Conservation (phyloP, 75 land plant species). For the Pinus albicaulis region DNA sequence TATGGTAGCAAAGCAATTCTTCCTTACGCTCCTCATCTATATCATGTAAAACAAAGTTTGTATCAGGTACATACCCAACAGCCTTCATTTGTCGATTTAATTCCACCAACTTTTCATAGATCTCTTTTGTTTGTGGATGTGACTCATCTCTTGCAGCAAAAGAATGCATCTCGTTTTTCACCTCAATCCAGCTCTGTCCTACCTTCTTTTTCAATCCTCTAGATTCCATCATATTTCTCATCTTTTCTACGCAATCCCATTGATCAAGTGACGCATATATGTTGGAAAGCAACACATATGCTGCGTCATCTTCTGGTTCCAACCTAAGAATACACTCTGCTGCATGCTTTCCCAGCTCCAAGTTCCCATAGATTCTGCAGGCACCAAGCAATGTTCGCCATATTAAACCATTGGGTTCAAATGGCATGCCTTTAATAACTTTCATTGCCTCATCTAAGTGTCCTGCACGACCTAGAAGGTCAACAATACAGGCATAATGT, state of each 20-base stretch:
- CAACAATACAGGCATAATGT: neutral
- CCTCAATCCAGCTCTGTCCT: constrained; percentile 45
- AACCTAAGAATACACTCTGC: neutral
- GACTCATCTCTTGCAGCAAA: constrained; percentile 37
- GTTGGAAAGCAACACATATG: constrained; percentile 14
- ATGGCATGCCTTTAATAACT: too few relatives aligned
- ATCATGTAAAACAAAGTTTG: too few relatives aligned
- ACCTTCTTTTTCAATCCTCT: constrained; percentile 33
- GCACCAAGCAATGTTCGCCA: neutral
- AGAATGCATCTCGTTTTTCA: constrained; percentile 15
- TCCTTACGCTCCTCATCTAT: too few relatives aligned
- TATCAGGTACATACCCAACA: too few relatives aligned
- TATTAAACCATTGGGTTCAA: too few relatives aligned
- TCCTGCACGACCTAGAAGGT: too few relatives aligned
- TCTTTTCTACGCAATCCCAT: neutral
- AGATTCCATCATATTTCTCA: constrained; percentile 12
- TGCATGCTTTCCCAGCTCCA: neutral
- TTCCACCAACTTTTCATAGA: constrained; percentile 11
- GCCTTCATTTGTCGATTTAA: too few relatives aligned
- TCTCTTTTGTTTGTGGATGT: constrained; percentile 17
- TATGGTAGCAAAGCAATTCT: neutral
- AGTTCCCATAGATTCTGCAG: constrained; percentile 8
- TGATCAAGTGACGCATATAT: constrained; percentile 5
- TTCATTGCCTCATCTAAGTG: too few relatives aligned
- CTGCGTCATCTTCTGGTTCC: neutral